These are phyloP conservation scores for Chalaropsis ovoidea DNA, from an alignment of 2,329 filamentous ascomycete species.

Conservation along the genomic window DNA sequence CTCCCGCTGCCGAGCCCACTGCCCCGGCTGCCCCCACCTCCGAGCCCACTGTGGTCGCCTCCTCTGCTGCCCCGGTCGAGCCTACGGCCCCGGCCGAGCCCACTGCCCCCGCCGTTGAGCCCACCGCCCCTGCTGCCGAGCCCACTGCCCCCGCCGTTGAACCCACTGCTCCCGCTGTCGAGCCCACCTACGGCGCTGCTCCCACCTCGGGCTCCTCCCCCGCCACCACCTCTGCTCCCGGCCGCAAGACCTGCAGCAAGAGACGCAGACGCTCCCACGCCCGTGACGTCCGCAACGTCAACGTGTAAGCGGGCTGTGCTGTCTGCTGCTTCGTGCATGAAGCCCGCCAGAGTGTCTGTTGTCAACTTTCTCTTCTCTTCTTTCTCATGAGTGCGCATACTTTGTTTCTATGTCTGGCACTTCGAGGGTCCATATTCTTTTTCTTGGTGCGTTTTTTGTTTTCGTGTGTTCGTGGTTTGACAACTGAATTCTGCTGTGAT, in stretches of 20 bases:
- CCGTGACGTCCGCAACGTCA: slow-evolving; percentile 18
- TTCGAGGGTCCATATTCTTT: slow-evolving; percentile 7
- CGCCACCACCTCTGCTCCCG: not conserved
- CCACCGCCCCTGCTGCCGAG: not conserved
- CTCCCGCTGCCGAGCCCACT: no score
- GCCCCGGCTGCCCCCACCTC: not conserved
- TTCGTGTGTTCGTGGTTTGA: not conserved
- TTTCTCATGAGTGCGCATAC: not conserved
- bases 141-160: not conserved
- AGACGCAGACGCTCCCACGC: slow-evolving; percentile 14
- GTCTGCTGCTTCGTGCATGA: not conserved
- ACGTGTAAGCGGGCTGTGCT: not conserved
- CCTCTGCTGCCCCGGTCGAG: not conserved
- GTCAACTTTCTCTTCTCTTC: slow-evolving; percentile 10
- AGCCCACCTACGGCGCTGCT: not conserved
- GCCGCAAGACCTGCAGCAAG: slow-evolving; percentile 13
- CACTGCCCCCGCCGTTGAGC: not conserved
- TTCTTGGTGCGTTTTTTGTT: not conserved
- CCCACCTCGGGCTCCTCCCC: not conserved
- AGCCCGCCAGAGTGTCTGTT: not conserved
- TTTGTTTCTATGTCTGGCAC: not conserved
- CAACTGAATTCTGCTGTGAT: slow-evolving; percentile 7
- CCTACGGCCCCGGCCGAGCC: not conserved
- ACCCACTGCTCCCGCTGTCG: not conserved
- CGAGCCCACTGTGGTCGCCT: not conserved